Evolutionary conservation across 306 rosid genomes (phyloP), one percentile per base, ranked within the genome.

Genomic region (Sicyos edulis): DNA sequence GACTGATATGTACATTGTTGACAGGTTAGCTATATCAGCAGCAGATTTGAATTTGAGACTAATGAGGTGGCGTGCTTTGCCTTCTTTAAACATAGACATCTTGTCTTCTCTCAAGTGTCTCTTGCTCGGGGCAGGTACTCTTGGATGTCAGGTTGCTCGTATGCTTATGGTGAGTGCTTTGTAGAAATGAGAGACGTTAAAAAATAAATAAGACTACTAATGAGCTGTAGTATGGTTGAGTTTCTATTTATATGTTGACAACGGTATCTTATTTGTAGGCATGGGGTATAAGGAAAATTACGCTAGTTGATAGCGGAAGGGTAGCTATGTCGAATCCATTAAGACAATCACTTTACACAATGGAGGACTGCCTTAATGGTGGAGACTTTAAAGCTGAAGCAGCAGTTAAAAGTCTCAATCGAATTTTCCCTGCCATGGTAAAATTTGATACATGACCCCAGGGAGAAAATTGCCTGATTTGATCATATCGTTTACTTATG

Each of bases 41-140:
- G 96, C 98, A 76, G 97, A 93, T 87, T 90, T 93, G 86, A 93
- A 93, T 82, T 83, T 93, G 82, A 93, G 91, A 85, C 88, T 93
- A 70, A 93, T 93, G 97, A 93, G 97, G 69, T 93, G 98, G 97
- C 97, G 97, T 74, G 98, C 92, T 70, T 82, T 93, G 84, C 98
- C 98, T 63, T 85, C 97, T 75, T 75, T 93, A 60, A 75, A 93
- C 78, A 82, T 93, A 77, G 83, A 67, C 69, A 63, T 79, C 80
- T 78, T 93, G 81, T 93, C 96, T 72, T 85, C 90, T 68, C 75
- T 86, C 66, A 93, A 90, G 83, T 93, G 98, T 82, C 98, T 93
- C 76, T 93, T 93, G 70, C 90, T 93, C 20, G 98, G 98, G 79
- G 97, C 98, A 14, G 96, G 98, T 61, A 91, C 98, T 15, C 98